Evolutionary conservation across 176 grass and related monocot genomes (phyloP).

Genomic region (Oropetium thomaeum): DNA sequence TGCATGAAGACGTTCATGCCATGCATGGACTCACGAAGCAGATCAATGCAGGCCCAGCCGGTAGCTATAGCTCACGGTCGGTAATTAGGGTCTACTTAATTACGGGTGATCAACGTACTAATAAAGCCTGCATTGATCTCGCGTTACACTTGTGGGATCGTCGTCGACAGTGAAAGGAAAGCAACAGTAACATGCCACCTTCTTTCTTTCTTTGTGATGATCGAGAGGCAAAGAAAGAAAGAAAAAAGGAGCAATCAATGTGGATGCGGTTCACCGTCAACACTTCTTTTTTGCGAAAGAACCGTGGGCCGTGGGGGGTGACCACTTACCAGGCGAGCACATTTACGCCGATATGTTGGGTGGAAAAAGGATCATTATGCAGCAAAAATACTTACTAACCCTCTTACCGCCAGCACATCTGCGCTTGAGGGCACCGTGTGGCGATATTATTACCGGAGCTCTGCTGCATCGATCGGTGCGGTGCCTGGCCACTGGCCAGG

Average conservation of each 20-base stretch:
- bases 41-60: neutral
- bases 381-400: neutral
- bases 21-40: neutral
- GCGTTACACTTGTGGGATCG: neutral
- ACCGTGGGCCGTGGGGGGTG: too few species aligned
- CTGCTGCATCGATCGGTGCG: too few species aligned
- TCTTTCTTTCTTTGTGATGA: too few species aligned
- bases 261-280: neutral
- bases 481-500: too few species aligned
- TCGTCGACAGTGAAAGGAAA: slow-evolving; percentile 6
- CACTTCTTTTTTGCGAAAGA: slow-evolving; percentile 28
- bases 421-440: neutral
- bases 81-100: too few species aligned
- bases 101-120: neutral
- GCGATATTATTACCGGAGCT: neutral
- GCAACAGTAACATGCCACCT: slow-evolving; percentile 40
- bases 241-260: neutral
- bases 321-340: too few species aligned
- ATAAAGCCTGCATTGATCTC: neutral
- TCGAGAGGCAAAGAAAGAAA: neutral
- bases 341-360: neutral
- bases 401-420: neutral
- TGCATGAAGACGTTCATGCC: neutral
- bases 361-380: neutral
- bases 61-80: neutral